These are phyloP conservation scores for Pyrus betulifolia DNA, from an alignment of 306 rosid genomes.

Conservation along the genomic window DNA sequence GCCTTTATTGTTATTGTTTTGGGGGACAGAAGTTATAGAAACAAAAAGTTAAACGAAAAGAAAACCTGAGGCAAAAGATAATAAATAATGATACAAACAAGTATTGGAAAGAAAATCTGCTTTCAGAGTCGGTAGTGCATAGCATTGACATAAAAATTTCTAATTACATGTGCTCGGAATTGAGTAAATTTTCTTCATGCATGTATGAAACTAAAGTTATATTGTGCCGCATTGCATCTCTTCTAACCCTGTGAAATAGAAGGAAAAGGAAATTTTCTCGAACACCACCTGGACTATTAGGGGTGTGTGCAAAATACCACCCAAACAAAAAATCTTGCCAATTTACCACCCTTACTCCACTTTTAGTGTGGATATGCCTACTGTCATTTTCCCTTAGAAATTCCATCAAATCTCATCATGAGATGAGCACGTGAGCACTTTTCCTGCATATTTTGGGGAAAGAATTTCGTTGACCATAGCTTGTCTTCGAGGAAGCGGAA, in stretches of 20 bases:
- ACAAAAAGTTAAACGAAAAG: too few relatives aligned
- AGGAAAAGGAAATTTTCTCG: background rate
- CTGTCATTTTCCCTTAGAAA: background rate
- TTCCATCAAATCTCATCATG: background rate
- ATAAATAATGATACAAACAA: too few relatives aligned
- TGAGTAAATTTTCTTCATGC: background rate
- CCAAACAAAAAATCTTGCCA: background rate
- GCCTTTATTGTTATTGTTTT: too few relatives aligned
- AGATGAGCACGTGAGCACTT: background rate
- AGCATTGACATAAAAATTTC: background rate
- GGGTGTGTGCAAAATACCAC: background rate
- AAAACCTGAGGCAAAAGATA: too few relatives aligned
- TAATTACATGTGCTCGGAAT: background rate
- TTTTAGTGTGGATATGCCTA: background rate
- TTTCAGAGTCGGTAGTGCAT: too few relatives aligned
- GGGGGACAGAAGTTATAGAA: background rate
- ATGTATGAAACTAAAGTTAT: background rate
- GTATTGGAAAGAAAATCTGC: too few relatives aligned
- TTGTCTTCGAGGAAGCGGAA: background rate
- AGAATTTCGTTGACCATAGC: background rate
- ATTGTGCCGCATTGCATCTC: background rate
- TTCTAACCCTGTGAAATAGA: background rate
- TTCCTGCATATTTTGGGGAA: background rate
- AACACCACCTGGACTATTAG: background rate
- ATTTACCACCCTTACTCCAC: background rate